Conservation (phyloP, 139 green algal species). For the Coccomyxa sp. region DNA sequence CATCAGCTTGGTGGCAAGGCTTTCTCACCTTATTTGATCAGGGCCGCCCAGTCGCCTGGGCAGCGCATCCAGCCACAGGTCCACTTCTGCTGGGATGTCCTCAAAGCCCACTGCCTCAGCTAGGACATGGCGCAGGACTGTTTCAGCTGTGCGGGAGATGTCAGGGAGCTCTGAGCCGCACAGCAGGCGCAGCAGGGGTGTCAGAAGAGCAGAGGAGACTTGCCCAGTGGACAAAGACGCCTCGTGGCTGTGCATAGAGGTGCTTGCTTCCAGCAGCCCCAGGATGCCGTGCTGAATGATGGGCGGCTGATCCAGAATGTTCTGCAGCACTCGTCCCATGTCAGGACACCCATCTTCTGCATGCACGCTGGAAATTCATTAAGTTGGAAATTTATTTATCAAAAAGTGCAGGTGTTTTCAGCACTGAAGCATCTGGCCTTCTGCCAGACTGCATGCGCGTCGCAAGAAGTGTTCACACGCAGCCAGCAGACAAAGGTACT, state of each 20-base stretch:
- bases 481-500: no score
- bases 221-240: neutral
- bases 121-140: conserved; percentile 12
- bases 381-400: no score
- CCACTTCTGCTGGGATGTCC: conserved; percentile 21
- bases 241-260: neutral
- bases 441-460: no score
- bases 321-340: conserved; percentile 1
- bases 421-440: no score
- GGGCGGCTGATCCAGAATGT: conserved; percentile 12
- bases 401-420: no score
- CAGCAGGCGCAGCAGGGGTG: conserved; percentile 20
- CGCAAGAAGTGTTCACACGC: no score
- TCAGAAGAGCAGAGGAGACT: neutral
- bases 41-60: neutral
- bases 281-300: conserved; percentile 15
- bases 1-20: no score
- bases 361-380: no score
- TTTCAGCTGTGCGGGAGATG: conserved; percentile 9
- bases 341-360: no score
- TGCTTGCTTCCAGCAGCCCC: neutral
- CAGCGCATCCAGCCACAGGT: conserved; percentile 41
- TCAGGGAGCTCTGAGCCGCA: neutral
- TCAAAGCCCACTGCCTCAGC: conserved; percentile 16
- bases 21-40: no score